Evolutionary conservation across 768 basidiomycete species (phyloP), one percentile per base, ranked within the genome.

Genomic region (Pisolithus tinctorius): DNA sequence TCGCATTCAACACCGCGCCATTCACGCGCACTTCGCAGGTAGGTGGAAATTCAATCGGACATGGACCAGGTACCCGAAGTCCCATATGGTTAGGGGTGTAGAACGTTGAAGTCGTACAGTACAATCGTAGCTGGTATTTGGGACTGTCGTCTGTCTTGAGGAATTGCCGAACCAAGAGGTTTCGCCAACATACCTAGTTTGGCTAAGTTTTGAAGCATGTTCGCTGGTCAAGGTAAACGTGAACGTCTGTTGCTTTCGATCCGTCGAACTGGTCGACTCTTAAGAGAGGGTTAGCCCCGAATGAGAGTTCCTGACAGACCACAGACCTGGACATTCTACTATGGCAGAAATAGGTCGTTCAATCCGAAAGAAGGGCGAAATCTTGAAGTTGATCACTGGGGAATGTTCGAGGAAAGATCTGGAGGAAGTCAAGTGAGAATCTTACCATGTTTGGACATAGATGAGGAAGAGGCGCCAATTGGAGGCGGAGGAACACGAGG

Each of bases 21-120:
- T 96, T 95, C 37, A 94, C 81, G 62, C 90, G 85, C 47, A 94
- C 85, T 79, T 96, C 93, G 63, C 88, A 93, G 8, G 88, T 88
- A 7, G 85, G 82, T 23, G 93, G 93, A 59, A 95, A 96, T 73
- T 96, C 93, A 45, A 95, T 81, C 4, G 81, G 88, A 62, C 87
- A 89, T 14, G 81, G 80, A 16, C 71, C 65, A 41, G 68, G 71
- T 5, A 77, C 67, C 47, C 85, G 73, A 58, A 86, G 86, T 11
- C 75, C 71, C 6, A 70, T 61, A 20, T 73, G 65, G 41, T 72
- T 71, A 16, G 74, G 67, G 40, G 75, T 74, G 65, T 84, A 84
- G 64, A 84, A 90, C 27, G 80, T 73, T 30, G 84, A 92, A 3
- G 88, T 90, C 0, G 93, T 94, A 73, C 92, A 93, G 68, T 88